Evolutionary conservation across 805 yeast genomes (phyloP), one percentile per base, ranked within the genome.

Genomic region (Kluyveromyces wickerhamii): DNA sequence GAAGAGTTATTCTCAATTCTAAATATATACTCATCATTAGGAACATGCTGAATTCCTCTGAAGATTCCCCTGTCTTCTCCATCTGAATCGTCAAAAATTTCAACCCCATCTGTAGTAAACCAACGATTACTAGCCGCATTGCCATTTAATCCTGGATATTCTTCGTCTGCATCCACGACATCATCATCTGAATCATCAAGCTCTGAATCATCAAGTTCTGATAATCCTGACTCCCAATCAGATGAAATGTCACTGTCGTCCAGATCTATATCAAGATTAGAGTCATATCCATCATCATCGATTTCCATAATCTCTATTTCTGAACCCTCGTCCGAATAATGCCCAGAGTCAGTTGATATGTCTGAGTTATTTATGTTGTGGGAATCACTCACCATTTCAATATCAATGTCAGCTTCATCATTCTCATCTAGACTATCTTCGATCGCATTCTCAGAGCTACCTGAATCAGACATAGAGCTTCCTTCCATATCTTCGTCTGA

Each of bases 201-300:
- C 10, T 51, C 56, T 6, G 56, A 48, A 4, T 52, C 52, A 1
- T 56, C 43, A 11, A 55, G 38, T 18, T 56, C 60, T 3, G 62
- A 57, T 7, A 59, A 47, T 0, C 60, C 61, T 3, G 60, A 55
- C 34, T 60, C 65, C 57, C 60, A 57, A 27, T 51, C 60, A 1
- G 60, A 51, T 17, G 52, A 60, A 8, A 59, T 60, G 27, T 58
- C 54, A 37, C 51, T 50, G 19, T 59, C 64, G 35, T 49, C 51
- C 17, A 50, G 35, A 17, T 59, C 67, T 26, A 51, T 54, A 9
- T 56, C 57, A 21, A 59, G 46, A 15, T 52, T 65, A 4, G 62
- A 56, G 5, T 47, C 58, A 23, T 49, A 53, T 8, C 40, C 57
- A 12, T 46, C 49, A 17, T 45, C 58, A 22, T 47, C 54, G 14